Evolutionary conservation across 495 filamentous ascomycete genomes (phyloP), one percentile per base, ranked within the genome.

Genomic region (Parmelia sp.): DNA sequence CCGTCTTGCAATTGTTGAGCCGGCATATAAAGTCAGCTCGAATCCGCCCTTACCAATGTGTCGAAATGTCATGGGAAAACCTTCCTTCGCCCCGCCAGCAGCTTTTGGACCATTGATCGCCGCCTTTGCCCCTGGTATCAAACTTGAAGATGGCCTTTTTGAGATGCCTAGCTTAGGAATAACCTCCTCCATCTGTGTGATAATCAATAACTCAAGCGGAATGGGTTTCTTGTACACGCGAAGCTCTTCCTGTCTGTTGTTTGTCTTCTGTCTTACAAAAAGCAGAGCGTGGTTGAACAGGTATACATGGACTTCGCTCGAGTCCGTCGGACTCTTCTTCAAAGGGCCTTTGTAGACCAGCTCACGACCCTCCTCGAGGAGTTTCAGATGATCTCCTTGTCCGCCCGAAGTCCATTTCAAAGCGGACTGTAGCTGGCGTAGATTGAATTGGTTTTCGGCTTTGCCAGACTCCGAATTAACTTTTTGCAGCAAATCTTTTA

Each of bases 31-130:
- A n/a, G 92, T 92, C 66, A 89, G 80, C 70, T 96, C 95, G 73
- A 96, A 97, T 44, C 92, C 92, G 61, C 90, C 91, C 72, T 92
- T 95, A n/a, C 95, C 95, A 33, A 99, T 83, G 80, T 97, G 95
- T 60, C 88, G 85, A 81, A 99, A 97, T n/a, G 92, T 97, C 69
- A 99, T 94, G 1, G 95, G 95, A 75, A 89, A 91, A 44, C 90
- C 91, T 68, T 96, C 91, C 70, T 90, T 83, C 25, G 79, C 76
- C 39, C 67, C 66, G 4, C 71, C 66, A 11, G 82, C 76, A 29
- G 71, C 64, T 56, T 75, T 76, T 7, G 82, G 79, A 35, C 76
- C 72, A 57, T 78, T 77, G 15, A 71, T 71, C 19, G 74, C 69
- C n/a, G 74, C 81, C 60, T 86, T 85, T 61, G 89, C 83, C 33